Base-by-base conservation (phyloP, 1,284 basidiomycete genomes). In the Pseudozyma pruni region DNA sequence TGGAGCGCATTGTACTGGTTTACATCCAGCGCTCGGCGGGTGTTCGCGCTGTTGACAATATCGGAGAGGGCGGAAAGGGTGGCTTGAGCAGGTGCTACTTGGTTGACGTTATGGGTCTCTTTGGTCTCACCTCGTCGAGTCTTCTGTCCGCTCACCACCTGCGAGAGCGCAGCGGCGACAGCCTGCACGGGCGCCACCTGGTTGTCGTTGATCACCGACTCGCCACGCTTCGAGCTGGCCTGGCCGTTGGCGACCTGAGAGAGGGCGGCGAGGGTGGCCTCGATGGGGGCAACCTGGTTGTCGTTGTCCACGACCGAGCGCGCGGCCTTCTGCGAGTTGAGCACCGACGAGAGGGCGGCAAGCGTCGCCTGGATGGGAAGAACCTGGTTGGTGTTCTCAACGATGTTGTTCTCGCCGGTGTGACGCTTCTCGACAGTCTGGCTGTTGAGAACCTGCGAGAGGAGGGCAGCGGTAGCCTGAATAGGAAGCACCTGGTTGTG, bases 1-100 rank as follows among this genome's bases (percentile, higher is more conserved):
- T 54, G 48, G 25, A 69, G 59, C 23, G 55, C 42, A 33, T 69
- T 33, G 53, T 62, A 57, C 47, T 62, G 55, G 59, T 69, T 43
- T 69, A 69, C 59, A 69, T 69, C 66, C 66, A 69, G 50, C 66
- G 66, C 66, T 69, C 66, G 66, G 66, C 66, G 66, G 66, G 66
- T 7, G 66, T 69, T 40, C 59, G 66, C 66, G 66, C 66, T 69
- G 66, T 62, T 69, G 54, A 69, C 34, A 54, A 69, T 62, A 62
- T 58, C 57, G 57, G 68, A 71, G 45, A 71, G 53, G 37, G 56
- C 61, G 54, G 68, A 60, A 47, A 71, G 68, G 41, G 68, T 61
- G 45, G 68, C 68, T 64, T 70, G 60, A 70, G 60, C 60, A 60
- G 67, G 60, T 40, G 56, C 55, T 53, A 69, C 53, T 62, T 62